Conservation (phyloP, 164 flowering plant species). For the Pachysandra terminalis region DNA sequence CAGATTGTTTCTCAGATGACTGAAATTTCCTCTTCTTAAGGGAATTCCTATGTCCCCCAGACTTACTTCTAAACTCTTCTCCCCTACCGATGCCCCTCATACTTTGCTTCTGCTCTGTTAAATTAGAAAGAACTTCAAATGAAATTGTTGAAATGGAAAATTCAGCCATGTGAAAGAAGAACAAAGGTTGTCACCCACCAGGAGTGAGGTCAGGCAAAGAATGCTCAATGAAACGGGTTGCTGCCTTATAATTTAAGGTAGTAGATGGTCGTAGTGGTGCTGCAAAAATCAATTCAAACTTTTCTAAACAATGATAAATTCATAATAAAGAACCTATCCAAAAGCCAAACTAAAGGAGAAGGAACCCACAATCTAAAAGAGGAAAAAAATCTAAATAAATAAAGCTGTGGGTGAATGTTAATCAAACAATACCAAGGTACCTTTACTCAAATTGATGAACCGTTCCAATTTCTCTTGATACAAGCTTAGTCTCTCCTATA, state of each 20-base stretch:
- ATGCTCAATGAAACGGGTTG: constrained; percentile 92
- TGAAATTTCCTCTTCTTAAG: constrained; percentile 73
- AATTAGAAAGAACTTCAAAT: constrained; percentile 3
- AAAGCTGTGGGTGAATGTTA: no score
- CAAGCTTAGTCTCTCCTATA: constrained; percentile 78
- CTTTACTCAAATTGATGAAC: constrained; percentile 59
- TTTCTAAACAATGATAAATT: background rate
- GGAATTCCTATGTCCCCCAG: constrained; percentile 29
- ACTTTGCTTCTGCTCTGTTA: constrained; percentile 74
- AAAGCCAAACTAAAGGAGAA: background rate
- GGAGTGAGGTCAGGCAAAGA: constrained; percentile 85
- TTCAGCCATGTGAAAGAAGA: background rate
- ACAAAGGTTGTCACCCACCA: constrained; percentile 40
- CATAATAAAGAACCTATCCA: background rate
- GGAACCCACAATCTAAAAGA: background rate
- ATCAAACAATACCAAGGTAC: constrained; percentile 26
- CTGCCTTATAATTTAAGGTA: constrained; percentile 70
- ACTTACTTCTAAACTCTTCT: constrained; percentile 36
- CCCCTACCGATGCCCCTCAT: constrained; percentile 67
- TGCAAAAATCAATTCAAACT: constrained; percentile 31
- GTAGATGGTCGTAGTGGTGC: constrained; percentile 83
- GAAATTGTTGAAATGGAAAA: constrained; percentile 3
- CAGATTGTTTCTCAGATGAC: constrained; percentile 54
- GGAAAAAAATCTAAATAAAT: background rate
- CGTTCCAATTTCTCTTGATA: constrained; percentile 76